Evolutionary conservation across 2,329 filamentous ascomycete genomes (phyloP).

Genomic region (Mollisiaceae sp.): DNA sequence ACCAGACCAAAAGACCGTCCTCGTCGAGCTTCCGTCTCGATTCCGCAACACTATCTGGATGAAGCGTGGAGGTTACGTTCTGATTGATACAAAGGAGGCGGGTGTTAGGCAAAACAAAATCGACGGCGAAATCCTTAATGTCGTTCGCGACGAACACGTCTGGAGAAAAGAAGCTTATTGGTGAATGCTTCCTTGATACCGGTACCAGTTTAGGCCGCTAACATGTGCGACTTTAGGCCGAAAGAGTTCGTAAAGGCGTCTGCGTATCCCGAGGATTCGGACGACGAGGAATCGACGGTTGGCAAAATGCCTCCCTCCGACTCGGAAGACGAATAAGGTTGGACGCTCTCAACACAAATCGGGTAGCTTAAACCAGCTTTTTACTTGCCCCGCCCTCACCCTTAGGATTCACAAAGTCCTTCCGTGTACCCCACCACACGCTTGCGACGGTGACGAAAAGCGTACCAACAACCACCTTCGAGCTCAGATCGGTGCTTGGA

Average conservation of each 20-base stretch:
- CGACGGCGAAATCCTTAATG: slow-evolving; percentile 87
- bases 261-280: slow-evolving; percentile 65
- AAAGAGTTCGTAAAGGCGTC: slow-evolving; percentile 75
- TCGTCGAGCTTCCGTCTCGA: slow-evolving; percentile 81
- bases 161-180: slow-evolving; percentile 93
- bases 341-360: background rate
- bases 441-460: slow-evolving; percentile 66
- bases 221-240: slow-evolving; percentile 60
- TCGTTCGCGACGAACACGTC: slow-evolving; percentile 86
- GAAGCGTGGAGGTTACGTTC: slow-evolving; percentile 83
- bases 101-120: slow-evolving; percentile 77
- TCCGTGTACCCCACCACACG: slow-evolving; percentile 45
- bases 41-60: slow-evolving; percentile 96
- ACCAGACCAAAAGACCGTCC: slow-evolving; percentile 66
- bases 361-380: slow-evolving; percentile 31
- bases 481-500: slow-evolving; percentile 69
- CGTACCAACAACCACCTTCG: slow-evolving; percentile 70
- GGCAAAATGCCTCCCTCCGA: slow-evolving; percentile 86
- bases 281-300: slow-evolving; percentile 78
- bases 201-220: background rate
- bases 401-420: slow-evolving; percentile 39
- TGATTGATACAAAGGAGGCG: slow-evolving; percentile 73
- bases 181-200: slow-evolving; percentile 50
- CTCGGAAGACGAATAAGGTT: slow-evolving; percentile 66
- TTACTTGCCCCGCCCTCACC: slow-evolving; percentile 36